Evolutionary conservation across 2,329 filamentous ascomycete species (phyloP).

Genomic region (Exutisphaerella laricina): DNA sequence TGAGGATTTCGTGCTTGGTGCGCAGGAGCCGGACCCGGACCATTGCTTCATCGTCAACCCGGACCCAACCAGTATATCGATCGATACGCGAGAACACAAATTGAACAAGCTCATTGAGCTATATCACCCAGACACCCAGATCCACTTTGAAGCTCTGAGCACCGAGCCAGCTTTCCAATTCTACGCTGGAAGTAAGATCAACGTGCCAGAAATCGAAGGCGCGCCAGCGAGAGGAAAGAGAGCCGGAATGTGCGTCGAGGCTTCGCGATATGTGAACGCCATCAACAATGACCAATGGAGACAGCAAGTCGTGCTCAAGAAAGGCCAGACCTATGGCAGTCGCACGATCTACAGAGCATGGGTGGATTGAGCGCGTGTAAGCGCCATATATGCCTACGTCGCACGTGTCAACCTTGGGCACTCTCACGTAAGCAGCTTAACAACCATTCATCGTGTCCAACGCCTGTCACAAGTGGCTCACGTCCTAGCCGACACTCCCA

Average conservation of each 20-base stretch:
- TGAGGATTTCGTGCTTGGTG: constrained; percentile 66
- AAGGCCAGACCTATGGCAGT: constrained; percentile 75
- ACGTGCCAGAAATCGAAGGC: constrained; percentile 59
- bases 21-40: constrained; percentile 70
- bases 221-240: constrained; percentile 60
- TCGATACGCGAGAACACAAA: constrained; percentile 51
- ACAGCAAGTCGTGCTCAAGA: constrained; percentile 72
- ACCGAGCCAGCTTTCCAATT: constrained; percentile 97
- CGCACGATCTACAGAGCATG: constrained; percentile 80
- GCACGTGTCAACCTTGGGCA: neutral
- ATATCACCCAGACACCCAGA: constrained; percentile 64
- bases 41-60: constrained; percentile 80
- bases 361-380: constrained; percentile 48
- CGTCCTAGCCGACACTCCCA: neutral
- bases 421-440: neutral
- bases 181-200: constrained; percentile 82
- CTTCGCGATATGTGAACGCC: constrained; percentile 84
- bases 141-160: constrained; percentile 81
- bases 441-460: neutral
- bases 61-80: constrained; percentile 48
- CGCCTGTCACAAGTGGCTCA: neutral
- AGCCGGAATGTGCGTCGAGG: constrained; percentile 86
- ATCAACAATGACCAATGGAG: constrained; percentile 76
- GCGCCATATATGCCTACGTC: neutral
- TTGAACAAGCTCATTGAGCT: constrained; percentile 65